phyloP scores from a whole-genome alignment of 352 stramenopile species.

The Pythium apleroticum region DNA sequence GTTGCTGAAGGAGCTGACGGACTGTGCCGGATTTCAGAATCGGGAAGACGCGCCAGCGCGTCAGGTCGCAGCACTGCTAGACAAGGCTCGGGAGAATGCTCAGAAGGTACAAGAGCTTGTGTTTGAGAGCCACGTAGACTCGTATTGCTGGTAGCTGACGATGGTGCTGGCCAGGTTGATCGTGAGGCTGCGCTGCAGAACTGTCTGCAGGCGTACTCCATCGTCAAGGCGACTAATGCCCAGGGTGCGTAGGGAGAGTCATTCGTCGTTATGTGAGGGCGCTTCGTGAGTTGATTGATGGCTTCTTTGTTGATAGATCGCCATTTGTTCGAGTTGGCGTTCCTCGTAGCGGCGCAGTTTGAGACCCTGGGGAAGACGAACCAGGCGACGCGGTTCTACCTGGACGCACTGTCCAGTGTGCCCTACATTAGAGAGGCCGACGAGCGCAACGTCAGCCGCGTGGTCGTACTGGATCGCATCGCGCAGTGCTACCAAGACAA shows the following conservation, averaged over 20 bases:
- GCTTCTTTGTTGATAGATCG: constrained; percentile 39
- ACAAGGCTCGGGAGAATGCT: constrained; percentile 47
- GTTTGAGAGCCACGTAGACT: too few relatives aligned
- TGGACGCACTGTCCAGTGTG: constrained; percentile 59
- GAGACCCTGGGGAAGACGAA: constrained; percentile 44
- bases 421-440: constrained; percentile 31
- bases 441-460: constrained; percentile 39
- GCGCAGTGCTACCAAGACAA: constrained; percentile 76
- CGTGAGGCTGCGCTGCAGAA: constrained; percentile 57
- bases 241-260: constrained; percentile 47
- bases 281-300: background rate
- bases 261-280: too few relatives aligned
- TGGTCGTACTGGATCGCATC: constrained; percentile 80
- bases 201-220: constrained; percentile 65
- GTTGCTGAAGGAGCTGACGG: constrained; percentile 2
- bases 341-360: constrained; percentile 75
- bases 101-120: constrained; percentile 31
- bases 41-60: constrained; percentile 55
- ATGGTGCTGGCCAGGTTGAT: constrained; percentile 32
- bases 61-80: constrained; percentile 51
- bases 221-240: constrained; percentile 61
- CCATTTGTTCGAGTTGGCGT: constrained; percentile 77
- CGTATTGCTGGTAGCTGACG: background rate
- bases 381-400: constrained; percentile 64
- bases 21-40: constrained; percentile 34